These are phyloP conservation scores for Prorocentrum cordatum DNA, from an alignment of 169 alveolate species.

Conservation along the genomic window DNA sequence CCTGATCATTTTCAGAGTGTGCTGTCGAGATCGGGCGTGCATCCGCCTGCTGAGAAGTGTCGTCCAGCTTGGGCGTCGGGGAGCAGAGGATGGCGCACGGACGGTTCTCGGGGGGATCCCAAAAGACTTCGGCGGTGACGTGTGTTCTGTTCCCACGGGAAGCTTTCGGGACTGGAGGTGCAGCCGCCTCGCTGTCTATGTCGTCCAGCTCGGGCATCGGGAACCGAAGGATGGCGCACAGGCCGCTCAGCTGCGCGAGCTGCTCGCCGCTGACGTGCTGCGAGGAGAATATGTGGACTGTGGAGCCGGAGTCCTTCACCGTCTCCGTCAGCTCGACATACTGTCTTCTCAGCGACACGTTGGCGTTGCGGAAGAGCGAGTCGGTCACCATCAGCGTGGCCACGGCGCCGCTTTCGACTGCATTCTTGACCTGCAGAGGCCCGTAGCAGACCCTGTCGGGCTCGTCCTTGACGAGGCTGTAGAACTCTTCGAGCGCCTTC, in stretches of 20 bases:
- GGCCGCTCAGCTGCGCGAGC: slow-evolving; percentile 57
- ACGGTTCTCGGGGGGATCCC: no score
- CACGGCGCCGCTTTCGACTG: slow-evolving; percentile 57
- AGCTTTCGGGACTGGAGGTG: no score
- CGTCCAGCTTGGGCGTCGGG: no score
- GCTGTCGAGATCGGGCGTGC: no score
- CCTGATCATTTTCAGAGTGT: no score
- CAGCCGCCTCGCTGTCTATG: slow-evolving; percentile 42
- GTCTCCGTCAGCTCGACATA: slow-evolving; percentile 48
- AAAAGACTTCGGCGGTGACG: no score
- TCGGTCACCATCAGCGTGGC: slow-evolving; percentile 29
- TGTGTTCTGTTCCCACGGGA: no score
- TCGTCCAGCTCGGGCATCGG: slow-evolving; percentile 65
- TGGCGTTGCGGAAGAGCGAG: slow-evolving; percentile 50
- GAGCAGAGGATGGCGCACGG: no score
- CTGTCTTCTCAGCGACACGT: slow-evolving; percentile 42
- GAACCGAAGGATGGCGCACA: slow-evolving; percentile 54
- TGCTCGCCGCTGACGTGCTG: slow-evolving; percentile 69
- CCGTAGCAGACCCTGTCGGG: slow-evolving; percentile 62
- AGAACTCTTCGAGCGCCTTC: slow-evolving; percentile 66
- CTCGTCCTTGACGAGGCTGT: slow-evolving; percentile 39
- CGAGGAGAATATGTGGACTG: slow-evolving; percentile 42
- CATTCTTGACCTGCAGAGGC: slow-evolving; percentile 35
- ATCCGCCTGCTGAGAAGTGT: no score
- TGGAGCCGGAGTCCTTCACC: slow-evolving; percentile 39